Base-by-base conservation (phyloP, 2,329 filamentous ascomycete genomes). In the Nemania serpens region DNA sequence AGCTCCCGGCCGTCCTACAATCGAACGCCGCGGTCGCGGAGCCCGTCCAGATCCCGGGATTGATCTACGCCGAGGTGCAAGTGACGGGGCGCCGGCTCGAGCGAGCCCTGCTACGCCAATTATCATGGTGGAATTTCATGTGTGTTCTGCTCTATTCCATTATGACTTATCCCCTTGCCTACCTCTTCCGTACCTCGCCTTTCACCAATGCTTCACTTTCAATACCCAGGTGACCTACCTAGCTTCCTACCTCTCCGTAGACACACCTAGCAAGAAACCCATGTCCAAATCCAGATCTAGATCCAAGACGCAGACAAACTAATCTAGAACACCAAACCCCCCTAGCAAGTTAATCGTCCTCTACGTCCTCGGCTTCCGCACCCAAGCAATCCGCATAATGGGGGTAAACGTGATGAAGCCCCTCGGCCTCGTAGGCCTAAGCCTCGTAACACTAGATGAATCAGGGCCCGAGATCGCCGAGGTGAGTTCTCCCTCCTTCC, bases 31-130 rank as follows among this genome's bases (percentile, higher is more conserved):
- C 81, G 4, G 76, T 83, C 34, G 78, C 83, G 22, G 80, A 84
- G 66, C 80, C 86, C 0, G 71, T 87, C 45, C 80, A 87, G 64
- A 88, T 94, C 53, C 80, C 86, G 0, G 86, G 85, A 0, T 75
- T 91, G 22, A 72, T 73, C 1, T 91, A 93, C 70, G 76, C 81
- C 46, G 78, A 89, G 58, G 87, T 94, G 76, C 90, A 87, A 70
- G 82, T 96, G 66, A 93, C 91, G 17, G 91, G 91, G 22, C 81
- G 81, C 11, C 80, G 83, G 1, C 92, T 94, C 69, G 89, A 92
- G 70, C 79, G 81, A 45, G 83, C 86, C 66, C 80, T 95, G 37
- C 73, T 93, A 33, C 84, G 83, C 71, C 84, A 88, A 68, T 77
- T 96, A 17, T 83, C 86, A 13, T 92, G 88, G 85, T 80, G 79